A percentile compares a stretch with the other conserved stretches of the same genome.
phyloP scores from a whole-genome alignment of 345 rosid species.

The Eucalyptus erythrocorys region DNA sequence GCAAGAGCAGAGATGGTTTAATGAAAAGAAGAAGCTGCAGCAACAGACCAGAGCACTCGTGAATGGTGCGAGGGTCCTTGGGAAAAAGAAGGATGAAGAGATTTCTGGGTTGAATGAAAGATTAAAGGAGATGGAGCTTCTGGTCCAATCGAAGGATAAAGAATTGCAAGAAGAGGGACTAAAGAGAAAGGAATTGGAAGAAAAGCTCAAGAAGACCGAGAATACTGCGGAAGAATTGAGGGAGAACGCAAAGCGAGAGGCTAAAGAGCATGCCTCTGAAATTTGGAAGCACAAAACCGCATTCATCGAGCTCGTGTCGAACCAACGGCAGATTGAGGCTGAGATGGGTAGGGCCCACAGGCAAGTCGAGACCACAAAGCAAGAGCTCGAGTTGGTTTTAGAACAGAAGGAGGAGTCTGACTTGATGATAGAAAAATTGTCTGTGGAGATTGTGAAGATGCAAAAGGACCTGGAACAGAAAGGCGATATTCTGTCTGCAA shows the following conservation, averaged over 20 bases:
- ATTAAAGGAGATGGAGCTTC: slow-evolving; percentile 43
- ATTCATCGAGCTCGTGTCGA: slow-evolving; percentile 86
- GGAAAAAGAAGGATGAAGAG: slow-evolving; percentile 32
- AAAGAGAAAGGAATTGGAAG: slow-evolving; percentile 48
- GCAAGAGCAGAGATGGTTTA: slow-evolving; percentile 81
- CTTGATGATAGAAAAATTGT: slow-evolving; percentile 34
- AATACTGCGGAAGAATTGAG: slow-evolving; percentile 37
- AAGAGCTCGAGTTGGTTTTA: slow-evolving; percentile 35
- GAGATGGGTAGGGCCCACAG: slow-evolving; percentile 63
- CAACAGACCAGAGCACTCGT: slow-evolving; percentile 53
- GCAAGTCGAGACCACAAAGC: slow-evolving; percentile 50
- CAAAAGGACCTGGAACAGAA: slow-evolving; percentile 70
- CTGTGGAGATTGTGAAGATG: slow-evolving; percentile 50
- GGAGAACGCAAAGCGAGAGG: slow-evolving; percentile 39
- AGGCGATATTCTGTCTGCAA: slow-evolving; percentile 63
- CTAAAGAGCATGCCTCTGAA: slow-evolving; percentile 62
- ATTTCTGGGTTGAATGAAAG: slow-evolving; percentile 31
- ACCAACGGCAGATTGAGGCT: slow-evolving; percentile 85
- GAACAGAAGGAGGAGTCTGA: slow-evolving; percentile 53
- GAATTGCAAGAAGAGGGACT: slow-evolving; percentile 37
- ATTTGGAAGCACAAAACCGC: slow-evolving; percentile 84
- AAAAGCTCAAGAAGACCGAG: slow-evolving; percentile 32
- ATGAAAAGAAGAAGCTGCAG: slow-evolving; percentile 46
- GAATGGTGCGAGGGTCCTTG: slow-evolving; percentile 35
- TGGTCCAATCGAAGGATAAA: slow-evolving; percentile 44